Evolutionary conservation across 495 filamentous ascomycete genomes (phyloP).

Genomic region (Aspergillus cristatus): DNA sequence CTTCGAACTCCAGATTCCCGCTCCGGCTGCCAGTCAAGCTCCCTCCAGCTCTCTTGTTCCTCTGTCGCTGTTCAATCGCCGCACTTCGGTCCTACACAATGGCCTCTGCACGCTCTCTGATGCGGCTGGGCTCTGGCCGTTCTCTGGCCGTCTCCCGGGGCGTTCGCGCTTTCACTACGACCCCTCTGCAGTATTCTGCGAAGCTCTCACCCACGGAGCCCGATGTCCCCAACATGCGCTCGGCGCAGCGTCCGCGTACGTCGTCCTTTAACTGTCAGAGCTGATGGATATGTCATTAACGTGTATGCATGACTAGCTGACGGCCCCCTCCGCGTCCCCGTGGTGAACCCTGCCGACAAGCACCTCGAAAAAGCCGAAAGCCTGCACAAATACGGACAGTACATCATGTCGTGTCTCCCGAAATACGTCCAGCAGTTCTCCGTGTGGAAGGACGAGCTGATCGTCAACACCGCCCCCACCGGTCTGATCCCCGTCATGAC

Average conservation of each 20-base stretch:
- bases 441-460: slow-evolving; percentile 98
- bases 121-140: slow-evolving; percentile 56
- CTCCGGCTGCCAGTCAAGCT: slow-evolving; percentile 15
- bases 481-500: slow-evolving; percentile 84
- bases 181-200: slow-evolving; percentile 45
- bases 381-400: slow-evolving; percentile 90
- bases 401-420: slow-evolving; percentile 90
- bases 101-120: slow-evolving; percentile 50
- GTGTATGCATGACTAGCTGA: slow-evolving; percentile 26
- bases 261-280: slow-evolving; percentile 9
- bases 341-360: slow-evolving; percentile 90
- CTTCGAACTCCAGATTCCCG: slow-evolving; percentile 26
- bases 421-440: slow-evolving; percentile 99
- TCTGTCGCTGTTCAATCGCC: slow-evolving; percentile 17
- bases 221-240: slow-evolving; percentile 57
- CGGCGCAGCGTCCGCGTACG: slow-evolving; percentile 53
- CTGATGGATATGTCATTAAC: slow-evolving; percentile 7
- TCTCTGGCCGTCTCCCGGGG: slow-evolving; percentile 46
- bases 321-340: slow-evolving; percentile 61
- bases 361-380: slow-evolving; percentile 72
- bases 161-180: slow-evolving; percentile 47
- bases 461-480: slow-evolving; percentile 80
- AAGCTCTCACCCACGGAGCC: slow-evolving; percentile 35
- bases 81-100: slow-evolving; percentile 27
- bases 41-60: slow-evolving; percentile 8